These are phyloP conservation scores for Botryotinia convoluta DNA, from an alignment of 2,329 filamentous ascomycete species.

Conservation along the genomic window DNA sequence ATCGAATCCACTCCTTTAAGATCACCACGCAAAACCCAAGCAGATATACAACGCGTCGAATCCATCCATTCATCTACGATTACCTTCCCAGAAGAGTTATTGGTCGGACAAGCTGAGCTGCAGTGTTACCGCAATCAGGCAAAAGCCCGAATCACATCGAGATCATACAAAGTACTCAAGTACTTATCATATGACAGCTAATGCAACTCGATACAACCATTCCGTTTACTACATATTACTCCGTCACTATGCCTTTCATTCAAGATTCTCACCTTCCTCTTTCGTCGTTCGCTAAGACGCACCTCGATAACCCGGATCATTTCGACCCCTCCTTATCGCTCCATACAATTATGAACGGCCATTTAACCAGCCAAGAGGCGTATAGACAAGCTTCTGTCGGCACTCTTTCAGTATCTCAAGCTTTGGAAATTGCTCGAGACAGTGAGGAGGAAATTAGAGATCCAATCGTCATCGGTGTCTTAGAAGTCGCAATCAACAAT, in stretches of 20 bases:
- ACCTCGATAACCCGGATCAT: slow-evolving; percentile 19
- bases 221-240: slow-evolving; percentile 1
- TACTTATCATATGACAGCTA: slow-evolving; percentile 5
- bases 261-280: slow-evolving; percentile 29
- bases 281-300: slow-evolving; percentile 22
- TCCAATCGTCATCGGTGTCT: slow-evolving; percentile 58
- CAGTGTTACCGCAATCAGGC: not conserved
- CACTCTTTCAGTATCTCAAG: slow-evolving; percentile 53
- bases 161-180: not conserved
- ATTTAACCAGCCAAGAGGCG: slow-evolving; percentile 23
- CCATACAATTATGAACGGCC: slow-evolving; percentile 26
- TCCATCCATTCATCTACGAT: not conserved
- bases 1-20: not conserved
- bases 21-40: not conserved
- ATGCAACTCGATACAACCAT: slow-evolving; percentile 6
- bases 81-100: slow-evolving; percentile 7
- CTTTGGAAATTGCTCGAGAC: slow-evolving; percentile 74
- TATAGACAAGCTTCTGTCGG: slow-evolving; percentile 21
- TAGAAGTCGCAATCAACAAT: slow-evolving; percentile 60
- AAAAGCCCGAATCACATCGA: slow-evolving; percentile 5
- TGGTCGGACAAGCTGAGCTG: slow-evolving; percentile 8
- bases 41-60: slow-evolving; percentile 4
- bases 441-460: slow-evolving; percentile 65
- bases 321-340: slow-evolving; percentile 23
- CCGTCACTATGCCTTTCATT: slow-evolving; percentile 27